phyloP scores from a whole-genome alignment of 2,329 filamentous ascomycete species.

The Diaporthe sp. region DNA sequence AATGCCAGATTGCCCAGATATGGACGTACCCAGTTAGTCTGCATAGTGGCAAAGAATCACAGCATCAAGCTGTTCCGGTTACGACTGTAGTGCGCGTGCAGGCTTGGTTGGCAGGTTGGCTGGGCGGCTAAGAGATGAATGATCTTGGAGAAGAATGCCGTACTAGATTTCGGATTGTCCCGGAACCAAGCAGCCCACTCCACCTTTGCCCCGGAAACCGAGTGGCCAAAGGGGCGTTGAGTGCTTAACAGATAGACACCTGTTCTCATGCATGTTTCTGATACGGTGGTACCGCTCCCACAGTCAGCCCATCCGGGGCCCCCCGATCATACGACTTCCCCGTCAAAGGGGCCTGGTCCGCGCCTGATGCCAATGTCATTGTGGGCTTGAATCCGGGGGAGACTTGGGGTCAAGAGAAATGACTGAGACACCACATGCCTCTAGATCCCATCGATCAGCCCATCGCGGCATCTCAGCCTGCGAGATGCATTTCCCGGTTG shows the following conservation, averaged over 20 bases:
- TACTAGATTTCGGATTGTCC: constrained; percentile 20
- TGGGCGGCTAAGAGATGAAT: constrained; percentile 3
- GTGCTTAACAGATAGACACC: neutral
- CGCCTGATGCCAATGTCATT: constrained; percentile 39
- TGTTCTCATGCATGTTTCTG: neutral
- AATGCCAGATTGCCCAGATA: neutral
- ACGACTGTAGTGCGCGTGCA: neutral
- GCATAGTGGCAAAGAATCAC: neutral
- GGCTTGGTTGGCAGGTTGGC: neutral
- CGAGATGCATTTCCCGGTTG: constrained; percentile 15
- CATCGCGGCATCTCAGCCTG: constrained; percentile 31
- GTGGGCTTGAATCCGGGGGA: constrained; percentile 40
- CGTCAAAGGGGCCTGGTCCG: constrained; percentile 35
- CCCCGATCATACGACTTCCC: constrained; percentile 41
- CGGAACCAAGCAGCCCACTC: constrained; percentile 32
- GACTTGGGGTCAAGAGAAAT: constrained; percentile 28
- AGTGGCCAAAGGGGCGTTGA: neutral
- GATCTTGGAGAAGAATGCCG: neutral
- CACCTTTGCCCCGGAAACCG: constrained; percentile 20
- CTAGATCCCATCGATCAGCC: constrained; percentile 40
- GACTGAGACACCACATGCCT: constrained; percentile 33
- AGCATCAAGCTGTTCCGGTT: constrained; percentile 8
- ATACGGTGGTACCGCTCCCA: constrained; percentile 3
- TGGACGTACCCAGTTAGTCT: neutral
- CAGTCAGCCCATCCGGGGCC: constrained; percentile 41